phyloP scores from a whole-genome alignment of 1,284 basidiomycete species.

The Stereum hirsutum region DNA sequence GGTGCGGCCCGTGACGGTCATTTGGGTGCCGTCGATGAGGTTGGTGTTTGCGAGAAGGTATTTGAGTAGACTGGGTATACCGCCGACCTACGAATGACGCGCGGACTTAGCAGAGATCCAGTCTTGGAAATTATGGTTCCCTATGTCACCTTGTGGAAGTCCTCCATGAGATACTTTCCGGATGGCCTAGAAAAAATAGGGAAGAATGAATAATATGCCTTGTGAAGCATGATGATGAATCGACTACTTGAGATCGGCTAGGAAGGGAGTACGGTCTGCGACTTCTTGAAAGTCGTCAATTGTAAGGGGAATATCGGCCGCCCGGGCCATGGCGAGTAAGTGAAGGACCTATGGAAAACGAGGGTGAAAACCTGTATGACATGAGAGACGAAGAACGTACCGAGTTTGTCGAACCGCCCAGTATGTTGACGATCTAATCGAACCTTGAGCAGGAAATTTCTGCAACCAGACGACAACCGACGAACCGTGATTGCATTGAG shows the following conservation, averaged over 20 bases:
- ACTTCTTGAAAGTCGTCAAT: constrained; percentile 94
- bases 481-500: constrained; percentile 87
- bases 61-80: constrained; percentile 75
- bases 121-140: too few relatives aligned
- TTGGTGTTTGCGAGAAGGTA: constrained; percentile 85
- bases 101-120: too few relatives aligned
- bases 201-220: constrained; percentile 4
- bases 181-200: constrained; percentile 50
- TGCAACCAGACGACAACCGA: too few relatives aligned
- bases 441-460: too few relatives aligned
- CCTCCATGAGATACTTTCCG: constrained; percentile 95
- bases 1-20: constrained; percentile 94
- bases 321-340: constrained; percentile 87
- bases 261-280: constrained; percentile 85
- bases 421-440: constrained; percentile 74
- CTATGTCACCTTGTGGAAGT: constrained; percentile 89
- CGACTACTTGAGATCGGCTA: constrained; percentile 79
- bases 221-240: not conserved
- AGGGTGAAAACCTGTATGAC: not conserved
- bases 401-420: constrained; percentile 91
- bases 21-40: constrained; percentile 82
- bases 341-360: constrained; percentile 65
- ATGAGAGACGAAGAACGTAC: constrained; percentile 29
- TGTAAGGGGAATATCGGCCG: constrained; percentile 79
- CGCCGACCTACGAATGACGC: too few relatives aligned